Evolutionary conservation across 2,329 filamentous ascomycete genomes (phyloP).

Genomic region (Sclerotinia sclerotiorum): DNA sequence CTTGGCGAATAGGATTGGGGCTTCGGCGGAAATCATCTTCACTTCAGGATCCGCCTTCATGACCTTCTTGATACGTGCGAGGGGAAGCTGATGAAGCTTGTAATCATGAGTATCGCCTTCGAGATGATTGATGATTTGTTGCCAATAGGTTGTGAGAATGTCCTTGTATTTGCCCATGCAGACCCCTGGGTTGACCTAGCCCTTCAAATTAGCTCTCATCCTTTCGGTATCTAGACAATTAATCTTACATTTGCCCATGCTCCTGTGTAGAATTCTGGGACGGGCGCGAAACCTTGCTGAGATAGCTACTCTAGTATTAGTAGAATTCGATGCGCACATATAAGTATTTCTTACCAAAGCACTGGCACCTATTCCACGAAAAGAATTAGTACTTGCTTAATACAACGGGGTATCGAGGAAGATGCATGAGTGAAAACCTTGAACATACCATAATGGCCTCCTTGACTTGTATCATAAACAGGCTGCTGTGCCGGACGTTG

Average conservation of each 20-base stretch:
- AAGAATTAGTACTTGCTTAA: slow-evolving; percentile 34
- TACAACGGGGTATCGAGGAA: neutral
- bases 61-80: slow-evolving; percentile 99
- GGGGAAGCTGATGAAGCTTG: slow-evolving; percentile 93
- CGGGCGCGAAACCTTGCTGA: slow-evolving; percentile 82
- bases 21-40: slow-evolving; percentile 99
- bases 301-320: slow-evolving; percentile 63
- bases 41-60: slow-evolving; percentile 99
- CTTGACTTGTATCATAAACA: slow-evolving; percentile 71
- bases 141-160: slow-evolving; percentile 98
- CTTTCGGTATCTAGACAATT: slow-evolving; percentile 20
- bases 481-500: slow-evolving; percentile 41
- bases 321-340: slow-evolving; percentile 22
- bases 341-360: slow-evolving; percentile 57
- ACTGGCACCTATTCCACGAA: slow-evolving; percentile 57
- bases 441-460: slow-evolving; percentile 73
- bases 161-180: slow-evolving; percentile 89
- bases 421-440: neutral
- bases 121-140: slow-evolving; percentile 94
- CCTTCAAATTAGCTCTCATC: slow-evolving; percentile 31
- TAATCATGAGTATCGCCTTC: slow-evolving; percentile 97
- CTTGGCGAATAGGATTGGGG: slow-evolving; percentile 96
- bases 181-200: slow-evolving; percentile 89
- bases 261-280: slow-evolving; percentile 85
- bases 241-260: slow-evolving; percentile 86